phyloP scores from a whole-genome alignment of 768 basidiomycete species.

The Boletus rubroflammeus region DNA sequence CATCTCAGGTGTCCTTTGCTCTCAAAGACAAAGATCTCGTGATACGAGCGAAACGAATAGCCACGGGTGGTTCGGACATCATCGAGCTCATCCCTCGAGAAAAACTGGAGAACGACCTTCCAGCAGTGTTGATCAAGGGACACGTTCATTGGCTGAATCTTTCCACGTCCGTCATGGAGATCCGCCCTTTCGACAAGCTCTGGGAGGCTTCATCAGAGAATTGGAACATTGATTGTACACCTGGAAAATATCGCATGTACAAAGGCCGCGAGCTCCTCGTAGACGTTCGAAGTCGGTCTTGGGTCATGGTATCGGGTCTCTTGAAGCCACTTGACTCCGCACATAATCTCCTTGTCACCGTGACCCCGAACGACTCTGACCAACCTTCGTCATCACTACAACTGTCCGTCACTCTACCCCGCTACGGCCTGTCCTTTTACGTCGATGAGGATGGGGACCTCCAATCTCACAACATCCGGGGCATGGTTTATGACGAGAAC shows the following conservation, averaged over 20 bases:
- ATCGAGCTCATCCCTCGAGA: constrained; percentile 21
- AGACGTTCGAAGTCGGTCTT: constrained; percentile 25
- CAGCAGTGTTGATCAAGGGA: constrained; percentile 11
- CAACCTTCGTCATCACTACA: background rate
- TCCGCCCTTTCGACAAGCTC: constrained; percentile 15
- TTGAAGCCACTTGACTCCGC: constrained; percentile 13
- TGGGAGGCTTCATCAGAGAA: constrained; percentile 21
- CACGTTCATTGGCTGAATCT: constrained; percentile 30
- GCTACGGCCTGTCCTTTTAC: constrained; percentile 38
- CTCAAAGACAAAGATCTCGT: background rate
- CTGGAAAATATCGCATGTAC: background rate
- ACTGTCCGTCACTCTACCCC: constrained; percentile 35
- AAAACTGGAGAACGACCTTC: constrained; percentile 21
- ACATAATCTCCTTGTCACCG: constrained; percentile 16
- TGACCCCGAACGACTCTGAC: background rate
- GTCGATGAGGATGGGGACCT: constrained; percentile 30
- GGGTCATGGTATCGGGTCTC: constrained; percentile 16
- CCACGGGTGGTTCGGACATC: background rate
- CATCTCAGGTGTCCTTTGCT: constrained; percentile 22
- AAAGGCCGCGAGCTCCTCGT: constrained; percentile 11
- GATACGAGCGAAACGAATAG: constrained; percentile 11
- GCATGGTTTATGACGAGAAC: constrained; percentile 36
- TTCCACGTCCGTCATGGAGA: constrained; percentile 16
- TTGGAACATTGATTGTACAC: constrained; percentile 17
- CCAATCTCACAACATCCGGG: constrained; percentile 37